Conservation (phyloP, 805 yeast genomes). For the Helenozyma rhizophorensis region DNA sequence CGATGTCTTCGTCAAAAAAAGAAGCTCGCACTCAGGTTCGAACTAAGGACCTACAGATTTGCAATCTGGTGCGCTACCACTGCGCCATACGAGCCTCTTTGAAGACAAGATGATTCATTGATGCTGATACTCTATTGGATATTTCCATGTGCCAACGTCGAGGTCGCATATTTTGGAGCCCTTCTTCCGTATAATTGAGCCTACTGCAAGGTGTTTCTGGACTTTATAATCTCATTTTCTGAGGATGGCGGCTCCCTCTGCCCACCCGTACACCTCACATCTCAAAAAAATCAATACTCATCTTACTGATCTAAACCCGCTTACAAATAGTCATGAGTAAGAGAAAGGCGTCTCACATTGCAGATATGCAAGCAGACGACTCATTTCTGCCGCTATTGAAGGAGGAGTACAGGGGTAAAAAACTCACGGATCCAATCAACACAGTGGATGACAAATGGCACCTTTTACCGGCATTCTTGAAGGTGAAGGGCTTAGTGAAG, state of each 20-base stretch:
- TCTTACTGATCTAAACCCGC: not conserved
- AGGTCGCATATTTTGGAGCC: not conserved
- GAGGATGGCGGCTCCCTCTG: no score
- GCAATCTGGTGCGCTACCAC: constrained; percentile 99
- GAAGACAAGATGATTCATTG: no score
- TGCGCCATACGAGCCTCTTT: constrained; percentile 85
- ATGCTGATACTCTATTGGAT: no score
- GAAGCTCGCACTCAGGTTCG: constrained; percentile 89
- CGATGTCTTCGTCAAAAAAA: constrained; percentile 26
- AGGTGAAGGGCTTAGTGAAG: constrained; percentile 93
- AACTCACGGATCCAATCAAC: constrained; percentile 77
- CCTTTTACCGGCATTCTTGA: constrained; percentile 88
- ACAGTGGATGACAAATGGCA: constrained; percentile 98
- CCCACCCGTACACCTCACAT: constrained; percentile 15
- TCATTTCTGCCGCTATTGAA: constrained; percentile 72
- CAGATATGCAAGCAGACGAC: constrained; percentile 37
- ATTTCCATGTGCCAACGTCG: no score
- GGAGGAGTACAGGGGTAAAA: constrained; percentile 82
- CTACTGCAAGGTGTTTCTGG: no score
- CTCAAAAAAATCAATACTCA: constrained; percentile 5
- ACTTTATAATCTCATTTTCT: not conserved
- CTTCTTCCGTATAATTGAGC: not conserved
- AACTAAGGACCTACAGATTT: constrained; percentile 98
- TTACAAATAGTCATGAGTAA: constrained; percentile 10
- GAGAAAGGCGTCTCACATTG: constrained; percentile 10